phyloP scores from a whole-genome alignment of 441 rosid species.

The Hypseocharis bilobata region DNA sequence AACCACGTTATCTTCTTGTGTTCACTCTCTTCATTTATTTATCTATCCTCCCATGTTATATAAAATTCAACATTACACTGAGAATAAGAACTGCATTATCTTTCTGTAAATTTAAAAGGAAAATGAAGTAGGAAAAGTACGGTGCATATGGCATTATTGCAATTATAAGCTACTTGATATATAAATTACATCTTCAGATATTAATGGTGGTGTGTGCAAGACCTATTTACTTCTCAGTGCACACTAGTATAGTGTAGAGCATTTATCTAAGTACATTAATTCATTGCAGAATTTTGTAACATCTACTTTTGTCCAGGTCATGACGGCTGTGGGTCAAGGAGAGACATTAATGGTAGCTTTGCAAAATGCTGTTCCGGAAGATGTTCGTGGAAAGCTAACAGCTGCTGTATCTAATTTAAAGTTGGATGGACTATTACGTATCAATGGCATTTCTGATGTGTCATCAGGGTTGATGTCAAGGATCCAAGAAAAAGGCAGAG shows the following conservation, averaged over 20 bases:
- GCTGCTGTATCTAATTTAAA: conserved; percentile 54
- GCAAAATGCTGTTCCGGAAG: conserved; percentile 89
- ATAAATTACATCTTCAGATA: no score
- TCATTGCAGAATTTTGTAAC: neutral
- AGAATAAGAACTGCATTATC: neutral
- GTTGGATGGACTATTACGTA: conserved; percentile 36
- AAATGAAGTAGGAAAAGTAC: no score
- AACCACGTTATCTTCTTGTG: no score
- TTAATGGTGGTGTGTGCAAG: neutral
- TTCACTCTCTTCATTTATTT: no score
- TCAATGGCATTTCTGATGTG: conserved; percentile 32
- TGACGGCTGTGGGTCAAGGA: conserved; percentile 79
- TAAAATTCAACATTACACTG: neutral
- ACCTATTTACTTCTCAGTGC: neutral
- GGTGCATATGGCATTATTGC: neutral
- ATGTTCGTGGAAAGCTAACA: conserved; percentile 78
- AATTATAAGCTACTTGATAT: neutral
- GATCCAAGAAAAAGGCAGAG: conserved; percentile 36
- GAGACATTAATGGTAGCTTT: conserved; percentile 73
- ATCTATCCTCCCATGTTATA: no score
- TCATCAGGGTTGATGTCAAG: conserved; percentile 33
- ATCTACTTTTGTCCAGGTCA: conserved; percentile 48
- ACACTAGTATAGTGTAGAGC: neutral
- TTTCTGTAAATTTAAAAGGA: neutral
- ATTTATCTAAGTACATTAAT: neutral